Evolutionary conservation across 2,329 filamentous ascomycete genomes (phyloP).

Genomic region (Beauveria bassiana): DNA sequence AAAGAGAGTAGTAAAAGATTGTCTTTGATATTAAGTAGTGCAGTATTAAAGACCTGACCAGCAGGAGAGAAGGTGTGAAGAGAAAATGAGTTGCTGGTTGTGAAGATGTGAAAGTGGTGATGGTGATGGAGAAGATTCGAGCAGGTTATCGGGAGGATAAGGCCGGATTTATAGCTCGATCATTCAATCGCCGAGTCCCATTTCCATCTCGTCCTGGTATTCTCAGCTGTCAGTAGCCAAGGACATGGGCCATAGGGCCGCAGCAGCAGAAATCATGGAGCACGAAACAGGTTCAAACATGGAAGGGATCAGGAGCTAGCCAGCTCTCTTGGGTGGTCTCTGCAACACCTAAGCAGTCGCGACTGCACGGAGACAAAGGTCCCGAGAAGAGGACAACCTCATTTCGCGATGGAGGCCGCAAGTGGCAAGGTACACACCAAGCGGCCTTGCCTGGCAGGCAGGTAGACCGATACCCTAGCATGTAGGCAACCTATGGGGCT

Average conservation of each 20-base stretch:
- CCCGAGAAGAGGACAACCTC: background rate
- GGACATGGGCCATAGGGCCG: background rate
- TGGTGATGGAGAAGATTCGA: constrained; percentile 12
- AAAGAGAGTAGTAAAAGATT: background rate
- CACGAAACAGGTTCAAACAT: constrained; percentile 10
- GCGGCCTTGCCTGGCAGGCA: background rate
- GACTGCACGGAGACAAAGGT: background rate
- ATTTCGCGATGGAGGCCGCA: background rate
- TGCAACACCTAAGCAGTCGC: background rate
- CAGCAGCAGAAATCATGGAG: background rate
- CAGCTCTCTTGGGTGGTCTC: background rate
- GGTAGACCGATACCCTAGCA: background rate
- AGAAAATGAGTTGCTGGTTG: constrained; percentile 1
- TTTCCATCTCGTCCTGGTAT: background rate
- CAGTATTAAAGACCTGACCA: constrained; percentile 7
- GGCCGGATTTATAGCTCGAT: constrained; percentile 4
- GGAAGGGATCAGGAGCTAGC: constrained; percentile 5
- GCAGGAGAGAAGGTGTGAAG: constrained; percentile 5
- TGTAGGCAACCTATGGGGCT: background rate
- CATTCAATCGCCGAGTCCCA: background rate
- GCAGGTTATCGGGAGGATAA: background rate
- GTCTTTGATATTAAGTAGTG: background rate
- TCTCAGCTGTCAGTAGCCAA: background rate
- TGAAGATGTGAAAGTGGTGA: constrained; percentile 3
- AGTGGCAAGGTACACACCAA: background rate